Percentiles rank a stretch among this genome's conserved stretches.
phyloP scores from a whole-genome alignment of 345 rosid genomes.

The Camelina laxa region DNA sequence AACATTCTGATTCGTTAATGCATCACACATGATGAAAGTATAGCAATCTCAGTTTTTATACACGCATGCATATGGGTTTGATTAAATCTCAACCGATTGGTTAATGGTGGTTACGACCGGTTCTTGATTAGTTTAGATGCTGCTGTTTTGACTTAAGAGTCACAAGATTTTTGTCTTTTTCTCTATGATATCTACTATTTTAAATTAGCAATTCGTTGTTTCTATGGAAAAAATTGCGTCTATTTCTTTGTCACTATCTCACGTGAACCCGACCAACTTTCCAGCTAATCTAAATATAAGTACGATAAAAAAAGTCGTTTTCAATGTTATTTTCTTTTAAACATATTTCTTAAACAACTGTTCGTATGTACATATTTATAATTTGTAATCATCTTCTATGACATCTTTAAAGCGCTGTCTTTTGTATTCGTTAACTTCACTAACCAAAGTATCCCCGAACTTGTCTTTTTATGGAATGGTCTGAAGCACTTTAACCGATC shows the following conservation, averaged over 20 bases:
- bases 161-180: constrained; percentile 37
- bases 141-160: constrained; percentile 2
- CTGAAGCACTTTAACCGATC: too few relatives aligned
- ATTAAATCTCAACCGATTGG: background rate
- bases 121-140: constrained; percentile 24
- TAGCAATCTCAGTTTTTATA: constrained; percentile 23
- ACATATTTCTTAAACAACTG: too few relatives aligned
- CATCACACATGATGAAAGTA: constrained; percentile 17
- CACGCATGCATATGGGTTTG: background rate
- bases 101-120: constrained; percentile 2
- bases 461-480: too few relatives aligned
- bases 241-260: constrained; percentile 20
- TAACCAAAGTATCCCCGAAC: too few relatives aligned
- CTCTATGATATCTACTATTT: background rate
- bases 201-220: background rate
- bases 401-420: too few relatives aligned
- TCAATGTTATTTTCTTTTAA: background rate
- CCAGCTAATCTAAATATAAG: constrained; percentile 23
- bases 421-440: too few relatives aligned
- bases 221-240: background rate
- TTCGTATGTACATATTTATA: too few relatives aligned
- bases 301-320: background rate
- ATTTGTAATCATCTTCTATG: too few relatives aligned
- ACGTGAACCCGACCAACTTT: constrained; percentile 38
- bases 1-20: constrained; percentile 23